Evolutionary conservation across 2,329 filamentous ascomycete genomes (phyloP), one percentile per base, ranked within the genome.

Genomic region (Dissoconium aciculare): DNA sequence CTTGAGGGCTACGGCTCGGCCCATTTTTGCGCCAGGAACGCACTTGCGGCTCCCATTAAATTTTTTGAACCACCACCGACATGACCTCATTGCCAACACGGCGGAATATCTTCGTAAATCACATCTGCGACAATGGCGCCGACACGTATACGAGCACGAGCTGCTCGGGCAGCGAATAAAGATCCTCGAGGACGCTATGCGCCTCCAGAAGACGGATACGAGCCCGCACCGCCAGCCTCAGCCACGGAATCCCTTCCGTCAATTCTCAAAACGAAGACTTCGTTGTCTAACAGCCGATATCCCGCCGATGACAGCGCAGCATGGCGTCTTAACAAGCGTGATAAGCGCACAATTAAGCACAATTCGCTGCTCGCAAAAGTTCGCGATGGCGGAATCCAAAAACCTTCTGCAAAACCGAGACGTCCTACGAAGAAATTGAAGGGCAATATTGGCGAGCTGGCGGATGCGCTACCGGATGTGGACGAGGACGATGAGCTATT

Each of bases 321-420:
- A 37, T 85, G 87, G 56, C 61, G 73, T 37, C 68, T 73, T 32
- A 74, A 67, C 40, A 95, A 94, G 58, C 75, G 71, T 51, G 81
- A 91, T 61, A 92, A 87, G 62, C 78, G 77, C 14, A 61, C 67
- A 17, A 81, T 91, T 46, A 85, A 84, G 51, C 82, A 82, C 63
- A 78, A 78, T 0, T 60, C 74, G 10, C 83, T 95, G 41, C 63
- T 92, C 9, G 36, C 42, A 6, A 45, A 44, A 32, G 47, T 50
- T 2, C 36, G 44, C 6, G 41, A 42, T 16, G 76, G 73, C 12
- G 78, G 75, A 40, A 78, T 93, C 46, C 62, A 74, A 42, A 82
- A 84, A 26, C 66, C 49, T 54, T 60, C 66, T n/a, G 12, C 27
- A 12, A 36, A 36, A 28, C 67, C 74, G 5, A 64, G 79, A 41